Base-by-base conservation (phyloP, 192 early-diverging fungal species). In the Thoreauomyces humboldtii region DNA sequence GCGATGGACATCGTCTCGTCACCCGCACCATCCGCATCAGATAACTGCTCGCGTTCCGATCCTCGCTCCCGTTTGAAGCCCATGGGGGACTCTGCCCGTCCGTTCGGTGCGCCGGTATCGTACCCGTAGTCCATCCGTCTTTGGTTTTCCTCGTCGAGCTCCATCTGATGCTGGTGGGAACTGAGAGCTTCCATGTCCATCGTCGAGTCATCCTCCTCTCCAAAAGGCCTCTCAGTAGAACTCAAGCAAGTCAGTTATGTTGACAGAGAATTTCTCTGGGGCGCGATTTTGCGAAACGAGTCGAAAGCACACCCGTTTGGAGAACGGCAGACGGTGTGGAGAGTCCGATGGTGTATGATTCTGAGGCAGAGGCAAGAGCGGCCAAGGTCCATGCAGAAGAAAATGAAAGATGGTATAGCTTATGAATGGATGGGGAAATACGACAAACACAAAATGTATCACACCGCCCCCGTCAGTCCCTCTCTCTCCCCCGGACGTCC, bases 201-300 rank as follows among this genome's bases (percentile, higher is more conserved):
- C 27, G 79, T 74, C 25, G 73, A 77, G 2, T 78, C 73, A 37
- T 86, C 84, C 12, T 81, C 85, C 3, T 87, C 83, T 21, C 86
- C 82, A 15, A 71, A 73, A 33, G 65, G 72, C 35, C 73, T 72
- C 15, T 81, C 79, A 36, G 29, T 74, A 58, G 12, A 79, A 59
- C 82, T 83, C 33, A 95, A 72, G 2, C 89, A 75, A 34, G 69
- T 48, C 44, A 83, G 84, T 67, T 98, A n/a, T n/a, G n/a, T n/a
- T n/a, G n/a, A n/a, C n/a, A n/a, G n/a, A n/a, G n/a, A n/a, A n/a
- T n/a, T n/a, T n/a, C n/a, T n/a, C n/a, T n/a, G n/a, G n/a, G n/a
- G n/a, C n/a, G n/a, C n/a, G n/a, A n/a, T n/a, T n/a, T n/a, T n/a
- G n/a, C n/a, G n/a, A n/a, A n/a, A n/a, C n/a, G n/a, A n/a, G n/a